Conservation (phyloP, 106 monocot genomes). For the Dendrobium nobile region DNA sequence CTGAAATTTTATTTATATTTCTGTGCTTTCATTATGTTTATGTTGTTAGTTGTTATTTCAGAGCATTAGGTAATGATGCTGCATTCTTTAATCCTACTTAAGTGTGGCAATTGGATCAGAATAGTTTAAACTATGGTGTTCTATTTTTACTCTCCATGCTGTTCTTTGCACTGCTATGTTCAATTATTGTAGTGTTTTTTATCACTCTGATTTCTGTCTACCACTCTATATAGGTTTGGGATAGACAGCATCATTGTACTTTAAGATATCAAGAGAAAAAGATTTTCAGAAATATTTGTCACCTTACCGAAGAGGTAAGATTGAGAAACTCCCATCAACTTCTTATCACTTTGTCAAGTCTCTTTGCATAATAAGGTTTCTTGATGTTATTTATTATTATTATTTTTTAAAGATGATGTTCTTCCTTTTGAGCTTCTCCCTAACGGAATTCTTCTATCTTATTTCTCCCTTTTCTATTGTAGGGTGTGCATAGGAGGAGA, state of each 20-base stretch:
- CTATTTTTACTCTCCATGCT: not conserved
- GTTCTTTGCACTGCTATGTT: not conserved
- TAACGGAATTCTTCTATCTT: not conserved
- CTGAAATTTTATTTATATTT: not conserved
- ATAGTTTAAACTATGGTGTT: not conserved
- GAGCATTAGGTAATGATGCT: not conserved
- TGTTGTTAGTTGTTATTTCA: not conserved
- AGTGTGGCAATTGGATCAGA: not conserved
- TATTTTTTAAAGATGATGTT: not conserved
- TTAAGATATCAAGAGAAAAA: conserved; percentile 5
- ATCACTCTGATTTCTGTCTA: not conserved
- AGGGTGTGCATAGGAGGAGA: not conserved
- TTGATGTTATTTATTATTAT: not conserved
- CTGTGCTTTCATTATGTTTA: not conserved
- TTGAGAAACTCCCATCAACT: not conserved
- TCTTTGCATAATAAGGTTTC: not conserved
- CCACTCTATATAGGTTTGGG: not conserved
- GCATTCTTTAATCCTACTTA: not conserved
- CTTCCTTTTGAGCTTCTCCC: not conserved
- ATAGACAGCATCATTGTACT: not conserved
- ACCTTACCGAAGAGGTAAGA: not conserved
- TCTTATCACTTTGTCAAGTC: not conserved
- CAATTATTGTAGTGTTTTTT: not conserved
- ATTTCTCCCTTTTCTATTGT: not conserved
- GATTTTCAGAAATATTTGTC: conserved; percentile 6